These are phyloP conservation scores for Pythium biforme DNA, from an alignment of 352 stramenopile genomes.

Conservation along the genomic window DNA sequence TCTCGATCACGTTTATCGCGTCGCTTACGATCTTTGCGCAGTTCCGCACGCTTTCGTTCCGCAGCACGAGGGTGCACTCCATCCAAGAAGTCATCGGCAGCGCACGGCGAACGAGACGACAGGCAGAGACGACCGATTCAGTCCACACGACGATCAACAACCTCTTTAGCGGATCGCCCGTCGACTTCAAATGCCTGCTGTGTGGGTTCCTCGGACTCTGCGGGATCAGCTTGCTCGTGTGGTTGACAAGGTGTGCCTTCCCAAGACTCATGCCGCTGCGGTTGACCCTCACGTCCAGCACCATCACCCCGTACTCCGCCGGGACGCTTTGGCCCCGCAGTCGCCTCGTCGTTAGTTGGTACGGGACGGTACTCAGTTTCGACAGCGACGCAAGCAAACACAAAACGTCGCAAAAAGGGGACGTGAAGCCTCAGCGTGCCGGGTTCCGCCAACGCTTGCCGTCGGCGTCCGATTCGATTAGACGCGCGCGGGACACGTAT, in stretches of 20 bases:
- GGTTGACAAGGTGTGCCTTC: neutral
- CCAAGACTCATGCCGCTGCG: neutral
- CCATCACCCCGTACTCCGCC: slow-evolving; percentile 11
- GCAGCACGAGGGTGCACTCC: neutral
- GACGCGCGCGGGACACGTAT: neutral
- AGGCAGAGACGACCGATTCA: neutral
- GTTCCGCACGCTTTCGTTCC: slow-evolving; percentile 13
- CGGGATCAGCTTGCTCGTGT: neutral
- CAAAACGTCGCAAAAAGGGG: neutral
- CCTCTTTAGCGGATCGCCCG: slow-evolving; percentile 10
- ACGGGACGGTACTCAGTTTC: slow-evolving; percentile 3
- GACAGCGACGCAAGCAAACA: neutral
- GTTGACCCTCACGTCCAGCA: slow-evolving; percentile 3
- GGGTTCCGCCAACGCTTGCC: neutral
- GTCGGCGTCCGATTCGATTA: neutral
- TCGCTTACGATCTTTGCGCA: slow-evolving; percentile 34
- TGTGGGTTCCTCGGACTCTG: slow-evolving; percentile 3
- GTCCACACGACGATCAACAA: neutral
- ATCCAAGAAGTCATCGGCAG: slow-evolving; percentile 7
- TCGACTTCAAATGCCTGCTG: slow-evolving; percentile 17
- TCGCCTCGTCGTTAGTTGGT: slow-evolving; percentile 18
- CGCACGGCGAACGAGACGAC: neutral
- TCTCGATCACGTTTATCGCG: slow-evolving; percentile 38
- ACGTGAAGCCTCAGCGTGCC: neutral
- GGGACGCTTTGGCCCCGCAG: slow-evolving; percentile 3